Evolutionary conservation across 306 rosid genomes (phyloP), one percentile per base, ranked within the genome.

Genomic region (Fragaria ananassa): DNA sequence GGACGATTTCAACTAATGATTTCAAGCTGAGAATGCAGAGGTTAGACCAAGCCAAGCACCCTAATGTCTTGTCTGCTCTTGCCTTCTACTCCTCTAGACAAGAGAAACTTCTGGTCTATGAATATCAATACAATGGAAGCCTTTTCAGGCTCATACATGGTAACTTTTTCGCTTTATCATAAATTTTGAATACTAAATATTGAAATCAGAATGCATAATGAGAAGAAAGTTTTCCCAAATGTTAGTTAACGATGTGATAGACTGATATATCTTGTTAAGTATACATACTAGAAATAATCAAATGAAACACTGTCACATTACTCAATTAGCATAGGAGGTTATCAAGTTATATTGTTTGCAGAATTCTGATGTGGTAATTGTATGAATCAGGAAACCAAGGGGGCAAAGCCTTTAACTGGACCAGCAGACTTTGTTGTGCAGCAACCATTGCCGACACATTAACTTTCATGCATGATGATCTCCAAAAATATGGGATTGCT

Each of bases 101-200:
- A 70, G 96, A 94, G 79, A 92, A 89, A 87, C 97, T 94, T 79
- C 77, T 94, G 87, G 93, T 92, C 64, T 90, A 94, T 83, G 95
- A 90, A 53, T 92, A 78, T 85, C 93, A 89, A 74, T 84, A 83
- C 4, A 89, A 90, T 77, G 95, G 91, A 70, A 92, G 96, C 75
- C 81, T 92, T n/a, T 89, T 94, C 85, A 88, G 63, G 66, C 87
- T 84, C 79, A 81, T 90, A 29, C 98, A 89, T 69, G 96, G 97
- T 91, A 87, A 77, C 34, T 47, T 72, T 42, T 68, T 27, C 35
- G 1, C 11, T 3, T 7, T 60, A 8, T 8, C 3, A 0, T 56
- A 56, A n/a, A 8, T n/a, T 9, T 3, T 3, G 13, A 56, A 21
- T 9, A 56, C 61, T 3, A 56, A 56, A n/a, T n/a, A n/a, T n/a